Conservation (phyloP, 345 rosid species). For the Streptanthus diversifolius region DNA sequence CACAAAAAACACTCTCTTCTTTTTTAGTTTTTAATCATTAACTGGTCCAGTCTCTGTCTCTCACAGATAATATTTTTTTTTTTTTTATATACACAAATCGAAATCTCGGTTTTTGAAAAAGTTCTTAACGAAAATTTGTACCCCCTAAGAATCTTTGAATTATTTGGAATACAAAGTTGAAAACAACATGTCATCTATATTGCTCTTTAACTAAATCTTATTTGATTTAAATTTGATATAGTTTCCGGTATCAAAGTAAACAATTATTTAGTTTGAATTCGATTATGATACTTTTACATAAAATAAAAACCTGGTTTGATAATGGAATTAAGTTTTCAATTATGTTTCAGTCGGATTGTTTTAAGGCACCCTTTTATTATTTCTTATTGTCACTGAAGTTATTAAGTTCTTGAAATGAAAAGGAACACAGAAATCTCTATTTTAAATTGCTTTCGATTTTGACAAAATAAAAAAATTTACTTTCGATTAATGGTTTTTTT, state of each 20-base stretch:
- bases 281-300: neutral
- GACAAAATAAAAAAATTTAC: no score
- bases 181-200: slow-evolving; percentile 10
- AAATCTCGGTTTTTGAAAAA: slow-evolving; percentile 32
- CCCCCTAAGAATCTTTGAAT: slow-evolving; percentile 28
- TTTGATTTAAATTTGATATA: neutral
- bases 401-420: neutral
- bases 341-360: neutral
- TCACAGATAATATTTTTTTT: neutral
- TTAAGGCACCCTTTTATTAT: neutral
- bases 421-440: neutral
- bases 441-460: neutral
- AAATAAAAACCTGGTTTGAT: neutral
- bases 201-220: neutral
- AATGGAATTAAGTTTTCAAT: neutral
- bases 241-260: no score
- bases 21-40: slow-evolving; percentile 34
- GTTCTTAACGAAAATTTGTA: slow-evolving; percentile 10
- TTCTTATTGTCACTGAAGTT: neutral
- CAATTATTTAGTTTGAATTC: neutral
- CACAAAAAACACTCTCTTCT: slow-evolving; percentile 33
- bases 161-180: slow-evolving; percentile 13
- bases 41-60: slow-evolving; percentile 36
- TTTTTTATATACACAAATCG: slow-evolving; percentile 17
- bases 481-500: no score